phyloP scores from a whole-genome alignment of 805 yeast species.

The Schwanniomyces pseudopolymorphus region DNA sequence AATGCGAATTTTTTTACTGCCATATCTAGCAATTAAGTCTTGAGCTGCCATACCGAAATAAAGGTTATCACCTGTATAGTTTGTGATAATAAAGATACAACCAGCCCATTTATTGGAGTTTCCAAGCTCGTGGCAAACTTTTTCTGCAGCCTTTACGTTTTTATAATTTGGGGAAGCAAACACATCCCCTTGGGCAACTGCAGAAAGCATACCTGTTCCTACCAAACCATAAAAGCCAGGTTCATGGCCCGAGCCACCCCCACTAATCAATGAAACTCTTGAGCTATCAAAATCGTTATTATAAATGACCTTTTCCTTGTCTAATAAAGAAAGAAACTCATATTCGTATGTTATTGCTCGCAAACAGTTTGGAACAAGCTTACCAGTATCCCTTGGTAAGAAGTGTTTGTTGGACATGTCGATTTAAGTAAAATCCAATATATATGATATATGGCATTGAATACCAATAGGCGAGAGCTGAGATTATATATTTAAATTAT shows the following conservation, averaged over 20 bases:
- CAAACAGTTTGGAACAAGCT: constrained; percentile 38
- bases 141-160: constrained; percentile 37
- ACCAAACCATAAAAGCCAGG: constrained; percentile 44
- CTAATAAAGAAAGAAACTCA: constrained; percentile 32
- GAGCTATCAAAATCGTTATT: constrained; percentile 23
- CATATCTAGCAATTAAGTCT: constrained; percentile 29
- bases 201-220: constrained; percentile 37
- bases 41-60: constrained; percentile 42
- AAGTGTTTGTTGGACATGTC: constrained; percentile 32
- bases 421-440: too few species aligned
- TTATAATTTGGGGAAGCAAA: constrained; percentile 42
- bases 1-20: constrained; percentile 26
- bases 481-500: too few species aligned
- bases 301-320: constrained; percentile 38
- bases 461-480: too few species aligned
- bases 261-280: constrained; percentile 33
- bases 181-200: constrained; percentile 42
- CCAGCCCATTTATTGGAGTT: constrained; percentile 22
- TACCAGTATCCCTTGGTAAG: constrained; percentile 31
- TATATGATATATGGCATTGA: too few species aligned
- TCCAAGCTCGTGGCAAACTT: constrained; percentile 24
- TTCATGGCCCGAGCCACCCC: constrained; percentile 47
- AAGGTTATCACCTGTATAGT: constrained; percentile 40
- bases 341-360: constrained; percentile 40
- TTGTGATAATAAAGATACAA: constrained; percentile 31